Percentiles rank a stretch among this genome's conserved stretches.
Evolutionary conservation across 2,329 filamentous ascomycete species (phyloP).

Genomic region (Neoscytalidium dimidiatum): DNA sequence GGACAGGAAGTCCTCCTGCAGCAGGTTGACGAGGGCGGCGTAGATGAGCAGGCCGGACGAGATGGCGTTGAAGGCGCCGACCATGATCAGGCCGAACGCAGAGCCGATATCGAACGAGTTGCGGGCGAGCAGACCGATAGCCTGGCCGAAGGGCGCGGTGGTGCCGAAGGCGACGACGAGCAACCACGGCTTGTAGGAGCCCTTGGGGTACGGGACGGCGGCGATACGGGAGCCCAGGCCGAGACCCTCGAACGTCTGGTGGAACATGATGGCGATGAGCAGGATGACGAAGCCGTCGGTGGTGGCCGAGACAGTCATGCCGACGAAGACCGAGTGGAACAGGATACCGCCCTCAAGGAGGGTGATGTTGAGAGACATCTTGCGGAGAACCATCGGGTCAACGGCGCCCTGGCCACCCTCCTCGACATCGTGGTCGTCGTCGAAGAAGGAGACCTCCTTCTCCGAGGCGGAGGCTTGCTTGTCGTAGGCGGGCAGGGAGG

Average conservation of each 20-base stretch:
- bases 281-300: slow-evolving; percentile 66
- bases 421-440: slow-evolving; percentile 29
- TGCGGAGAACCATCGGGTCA: slow-evolving; percentile 40
- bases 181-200: slow-evolving; percentile 55
- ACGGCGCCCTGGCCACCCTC: slow-evolving; percentile 28
- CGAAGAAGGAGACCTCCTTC: slow-evolving; percentile 36
- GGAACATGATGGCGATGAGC: slow-evolving; percentile 69
- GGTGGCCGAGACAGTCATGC: slow-evolving; percentile 71
- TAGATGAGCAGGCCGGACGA: slow-evolving; percentile 79
- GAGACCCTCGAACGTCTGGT: slow-evolving; percentile 83
- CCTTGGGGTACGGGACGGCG: slow-evolving; percentile 59
- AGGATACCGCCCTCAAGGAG: slow-evolving; percentile 76
- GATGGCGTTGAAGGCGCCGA: slow-evolving; percentile 86
- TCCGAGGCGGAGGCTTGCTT: slow-evolving; percentile 27
- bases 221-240: slow-evolving; percentile 84
- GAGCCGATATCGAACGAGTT: slow-evolving; percentile 78
- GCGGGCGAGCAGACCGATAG: slow-evolving; percentile 76
- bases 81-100: slow-evolving; percentile 74
- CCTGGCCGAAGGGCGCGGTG: slow-evolving; percentile 76
- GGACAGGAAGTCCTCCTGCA: slow-evolving; percentile 80
- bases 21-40: slow-evolving; percentile 78
- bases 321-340: slow-evolving; percentile 77
- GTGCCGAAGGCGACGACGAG: slow-evolving; percentile 77
- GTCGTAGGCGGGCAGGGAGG: slow-evolving; percentile 35
- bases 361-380: slow-evolving; percentile 32